Evolutionary conservation across 768 basidiomycete genomes (phyloP), one percentile per base, ranked within the genome.

Genomic region (Dentipellis fragilis): DNA sequence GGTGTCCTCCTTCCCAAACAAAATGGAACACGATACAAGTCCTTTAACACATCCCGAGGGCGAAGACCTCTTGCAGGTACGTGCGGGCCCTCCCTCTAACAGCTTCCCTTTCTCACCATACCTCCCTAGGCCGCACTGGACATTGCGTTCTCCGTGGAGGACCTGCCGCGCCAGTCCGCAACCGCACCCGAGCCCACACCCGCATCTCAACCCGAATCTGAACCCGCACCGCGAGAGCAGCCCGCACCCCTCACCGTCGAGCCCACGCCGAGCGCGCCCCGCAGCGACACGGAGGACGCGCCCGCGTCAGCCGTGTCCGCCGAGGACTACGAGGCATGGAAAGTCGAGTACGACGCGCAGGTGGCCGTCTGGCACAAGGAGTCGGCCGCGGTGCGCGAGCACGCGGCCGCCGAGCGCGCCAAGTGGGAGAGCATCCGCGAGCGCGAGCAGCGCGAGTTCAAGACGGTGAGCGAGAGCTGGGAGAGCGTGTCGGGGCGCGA

Each of bases 391-490:
- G 83, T 83, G 46, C 83, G 88, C 52, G 74, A 80, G 65, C 89
- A 84, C 66, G 85, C 88, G 9, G 89, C 89, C 71, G 76, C 75
- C 58, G 80, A 83, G 67, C 84, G 89, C 10, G 76, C 76, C 45
- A 74, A 76, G 58, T 92, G 87, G 87, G 88, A 87, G 65, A 71
- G 73, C 14, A 72, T 85, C 49, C 79, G 89, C 42, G 75, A 73
- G 35, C 72, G 72, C 36, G 83, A 87, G 68, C 72, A 58, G 61
- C 52, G 60, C 52, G 46, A 53, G 60, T 58, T 52, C 29, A 34
- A 50, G 39, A 14, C 57, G 22, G 58, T 73, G 29, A 59, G 58
- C 2, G 62, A 69, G 55, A 21, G 29, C 37, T 73, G 68, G 54
- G 72, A 72, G 63, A 67, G 69, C 54, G 68, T 70, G 47, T 63